phyloP scores from a whole-genome alignment of 768 basidiomycete genomes.

The Termitomyces titanicus region DNA sequence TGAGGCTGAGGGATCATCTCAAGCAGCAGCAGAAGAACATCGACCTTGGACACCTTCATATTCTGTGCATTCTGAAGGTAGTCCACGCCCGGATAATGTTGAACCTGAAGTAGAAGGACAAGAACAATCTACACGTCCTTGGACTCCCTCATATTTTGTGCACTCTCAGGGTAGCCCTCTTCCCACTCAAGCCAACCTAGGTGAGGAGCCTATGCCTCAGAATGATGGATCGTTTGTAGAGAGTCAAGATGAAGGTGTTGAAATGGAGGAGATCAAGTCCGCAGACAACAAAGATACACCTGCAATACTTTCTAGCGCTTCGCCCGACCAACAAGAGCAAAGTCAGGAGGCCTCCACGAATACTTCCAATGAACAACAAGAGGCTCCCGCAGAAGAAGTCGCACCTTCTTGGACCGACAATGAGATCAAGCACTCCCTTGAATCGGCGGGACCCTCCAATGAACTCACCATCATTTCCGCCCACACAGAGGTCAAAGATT shows the following conservation, averaged over 20 bases:
- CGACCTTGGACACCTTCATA: slow-evolving; percentile 36
- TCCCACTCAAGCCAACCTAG: slow-evolving; percentile 9
- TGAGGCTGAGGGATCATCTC: neutral
- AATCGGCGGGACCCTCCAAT: neutral
- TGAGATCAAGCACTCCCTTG: neutral
- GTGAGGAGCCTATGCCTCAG: neutral
- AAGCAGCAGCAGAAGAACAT: neutral
- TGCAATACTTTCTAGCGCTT: neutral
- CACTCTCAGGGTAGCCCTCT: slow-evolving; percentile 34
- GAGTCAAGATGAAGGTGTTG: slow-evolving; percentile 2
- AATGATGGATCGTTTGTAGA: neutral
- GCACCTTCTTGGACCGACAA: neutral
- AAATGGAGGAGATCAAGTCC: slow-evolving; percentile 12
- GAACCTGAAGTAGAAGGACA: slow-evolving; percentile 4
- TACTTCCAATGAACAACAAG: neutral
- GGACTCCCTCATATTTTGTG: slow-evolving; percentile 41
- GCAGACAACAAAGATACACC: slow-evolving; percentile 10
- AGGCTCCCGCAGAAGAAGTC: neutral
- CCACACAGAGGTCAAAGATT: neutral
- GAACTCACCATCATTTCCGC: neutral
- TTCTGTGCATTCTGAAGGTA: slow-evolving; percentile 34
- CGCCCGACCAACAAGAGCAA: neutral
- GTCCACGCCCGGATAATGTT: slow-evolving; percentile 12
- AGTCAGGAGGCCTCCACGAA: neutral
- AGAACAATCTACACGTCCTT: slow-evolving; percentile 20